Evolutionary conservation across 129 eudicot species (phyloP), one percentile per base, ranked within the genome.

Genomic region (Pittosporum tobira): DNA sequence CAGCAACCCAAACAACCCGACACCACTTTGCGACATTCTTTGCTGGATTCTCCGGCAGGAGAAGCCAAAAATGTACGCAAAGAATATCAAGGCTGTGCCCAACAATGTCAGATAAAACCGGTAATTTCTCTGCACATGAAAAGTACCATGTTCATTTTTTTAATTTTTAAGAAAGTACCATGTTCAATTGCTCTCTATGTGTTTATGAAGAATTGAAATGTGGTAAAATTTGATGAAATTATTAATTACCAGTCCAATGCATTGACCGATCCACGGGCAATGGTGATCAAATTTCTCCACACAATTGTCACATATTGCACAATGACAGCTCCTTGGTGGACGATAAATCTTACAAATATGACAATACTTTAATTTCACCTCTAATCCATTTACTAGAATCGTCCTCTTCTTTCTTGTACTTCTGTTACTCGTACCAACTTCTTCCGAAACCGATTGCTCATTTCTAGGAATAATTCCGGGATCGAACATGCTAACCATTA

Each of bases 201-300:
- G n/a, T n/a, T n/a, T n/a, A n/a, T n/a, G n/a, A n/a, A n/a, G n/a
- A n/a, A n/a, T n/a, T n/a, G n/a, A n/a, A n/a, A n/a, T 26, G 56
- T 28, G 56, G 13, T 22, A 50, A 15, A 63, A 11, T 47, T 12
- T 4, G 18, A 12, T 15, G 20, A n/a, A n/a, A 22, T 40, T 34
- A 14, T 16, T 36, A 40, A 15, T 2, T 65, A 65, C 71, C 71
- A 55, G 28, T 30, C 63, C 71, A 11, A 66, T 56, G 46, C 57
- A 56, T 19, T 66, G 64, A 4, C 64, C 71, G 2, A 66, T 20
- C 71, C 71, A 66, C 0, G 64, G 63, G 63, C 55, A 56, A 23
- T 56, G 71, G 31, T 66, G 71, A 29, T 66, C 63, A 28, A 55
- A 55, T 55, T 56, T 55, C 63, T 65, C 71, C 3, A 65, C 54